These are phyloP conservation scores for Endotrypanum monterogeii DNA, from an alignment of 208 protist species.

Conservation along the genomic window DNA sequence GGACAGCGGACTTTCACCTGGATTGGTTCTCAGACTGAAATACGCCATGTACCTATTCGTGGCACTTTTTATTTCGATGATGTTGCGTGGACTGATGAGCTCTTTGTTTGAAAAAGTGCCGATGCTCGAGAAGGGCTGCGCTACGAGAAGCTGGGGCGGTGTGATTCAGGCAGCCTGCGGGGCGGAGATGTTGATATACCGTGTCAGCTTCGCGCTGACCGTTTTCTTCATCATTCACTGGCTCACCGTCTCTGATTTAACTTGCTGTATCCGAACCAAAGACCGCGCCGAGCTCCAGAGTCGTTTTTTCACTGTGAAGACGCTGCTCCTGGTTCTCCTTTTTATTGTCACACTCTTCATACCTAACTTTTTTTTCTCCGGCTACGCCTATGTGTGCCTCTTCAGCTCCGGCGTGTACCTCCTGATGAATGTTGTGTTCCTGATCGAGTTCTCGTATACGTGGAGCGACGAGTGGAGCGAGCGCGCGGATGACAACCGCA, in stretches of 20 bases:
- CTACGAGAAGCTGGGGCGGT: slow-evolving; percentile 16
- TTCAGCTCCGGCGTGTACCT: slow-evolving; percentile 82
- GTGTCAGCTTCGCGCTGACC: slow-evolving; percentile 78
- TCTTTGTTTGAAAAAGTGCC: slow-evolving; percentile 51
- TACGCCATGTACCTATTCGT: slow-evolving; percentile 86
- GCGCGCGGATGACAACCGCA: slow-evolving; percentile 72
- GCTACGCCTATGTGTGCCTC: slow-evolving; percentile 86
- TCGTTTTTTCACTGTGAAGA: slow-evolving; percentile 83
- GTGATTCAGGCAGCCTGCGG: slow-evolving; percentile 52
- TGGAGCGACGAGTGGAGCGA: slow-evolving; percentile 93
- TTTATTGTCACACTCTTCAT: slow-evolving; percentile 75
- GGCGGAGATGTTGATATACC: slow-evolving; percentile 83
- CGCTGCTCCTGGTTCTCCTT: slow-evolving; percentile 64
- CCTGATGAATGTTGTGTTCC: slow-evolving; percentile 90
- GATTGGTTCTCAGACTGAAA: slow-evolving; percentile 68
- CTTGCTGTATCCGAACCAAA: slow-evolving; percentile 81
- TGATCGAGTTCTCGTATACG: slow-evolving; percentile 94
- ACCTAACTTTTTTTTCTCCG: slow-evolving; percentile 85
- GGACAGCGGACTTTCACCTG: slow-evolving; percentile 44
- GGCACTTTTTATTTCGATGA: slow-evolving; percentile 66
- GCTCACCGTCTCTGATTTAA: slow-evolving; percentile 83
- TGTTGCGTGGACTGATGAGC: slow-evolving; percentile 53
- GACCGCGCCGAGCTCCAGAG: slow-evolving; percentile 76
- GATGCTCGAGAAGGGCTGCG: slow-evolving; percentile 68
- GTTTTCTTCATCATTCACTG: slow-evolving; percentile 88